A percentile compares a stretch with the other conserved stretches of the same genome.
Conservation (phyloP, 352 stramenopile genomes). For the Pseudoperonospora humuli region DNA sequence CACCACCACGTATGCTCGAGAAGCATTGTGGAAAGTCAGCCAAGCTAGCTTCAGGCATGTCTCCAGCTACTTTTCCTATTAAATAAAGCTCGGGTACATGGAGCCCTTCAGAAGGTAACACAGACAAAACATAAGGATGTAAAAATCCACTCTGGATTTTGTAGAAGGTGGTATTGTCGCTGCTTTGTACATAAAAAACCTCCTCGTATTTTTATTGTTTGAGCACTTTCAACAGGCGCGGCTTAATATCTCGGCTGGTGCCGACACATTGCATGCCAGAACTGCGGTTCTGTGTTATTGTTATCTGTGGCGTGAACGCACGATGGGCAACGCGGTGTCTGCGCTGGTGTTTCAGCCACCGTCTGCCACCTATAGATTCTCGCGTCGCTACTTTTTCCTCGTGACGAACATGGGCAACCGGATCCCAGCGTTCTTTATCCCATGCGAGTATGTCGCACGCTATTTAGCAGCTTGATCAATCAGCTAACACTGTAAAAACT, state of each 20-base stretch:
- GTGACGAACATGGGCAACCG: slow-evolving; percentile 79
- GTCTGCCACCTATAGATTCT: slow-evolving; percentile 60
- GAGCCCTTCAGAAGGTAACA: too few relatives aligned
- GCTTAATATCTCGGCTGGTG: slow-evolving; percentile 1
- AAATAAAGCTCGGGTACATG: too few relatives aligned
- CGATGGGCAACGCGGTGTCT: slow-evolving; percentile 77
- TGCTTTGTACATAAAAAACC: too few relatives aligned
- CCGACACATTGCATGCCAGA: not conserved
- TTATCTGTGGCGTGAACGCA: not conserved
- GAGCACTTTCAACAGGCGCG: slow-evolving; percentile 9
- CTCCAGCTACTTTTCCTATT: too few relatives aligned
- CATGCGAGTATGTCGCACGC: slow-evolving; percentile 55
- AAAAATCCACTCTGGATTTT: too few relatives aligned
- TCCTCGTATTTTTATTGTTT: too few relatives aligned
- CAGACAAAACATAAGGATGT: too few relatives aligned
- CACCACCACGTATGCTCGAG: too few relatives aligned
- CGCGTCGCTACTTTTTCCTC: slow-evolving; percentile 90
- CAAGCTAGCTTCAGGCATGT: too few relatives aligned
- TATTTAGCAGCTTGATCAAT: not conserved
- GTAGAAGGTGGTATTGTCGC: too few relatives aligned
- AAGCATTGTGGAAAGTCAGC: too few relatives aligned
- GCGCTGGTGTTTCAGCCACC: slow-evolving; percentile 88
- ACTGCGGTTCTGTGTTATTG: not conserved
- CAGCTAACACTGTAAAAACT: slow-evolving; percentile 9
- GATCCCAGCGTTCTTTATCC: slow-evolving; percentile 95